Evolutionary conservation across 78 protist genomes (phyloP), one percentile per base, ranked within the genome.

Genomic region (Polysphondylium violaceum): DNA sequence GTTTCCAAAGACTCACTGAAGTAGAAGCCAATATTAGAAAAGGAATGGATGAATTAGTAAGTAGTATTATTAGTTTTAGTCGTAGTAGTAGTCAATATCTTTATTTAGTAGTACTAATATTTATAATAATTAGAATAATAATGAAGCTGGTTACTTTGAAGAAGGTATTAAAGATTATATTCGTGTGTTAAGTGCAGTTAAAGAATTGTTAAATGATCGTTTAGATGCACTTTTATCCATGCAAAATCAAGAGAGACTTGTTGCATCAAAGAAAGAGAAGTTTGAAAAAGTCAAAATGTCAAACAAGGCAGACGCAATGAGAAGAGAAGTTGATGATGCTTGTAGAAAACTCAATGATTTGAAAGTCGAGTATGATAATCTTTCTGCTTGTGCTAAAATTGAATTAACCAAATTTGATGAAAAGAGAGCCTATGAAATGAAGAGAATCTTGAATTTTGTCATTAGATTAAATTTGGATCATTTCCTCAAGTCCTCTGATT

Each of bases 201-300:
- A 88, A 47, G 94, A 88, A n/a, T 41, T 88, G 71, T 53, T 88
- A 44, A 75, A 74, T 29, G 94, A 76, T 44, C 76, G 94, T 71
- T 50, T 78, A 0, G 94, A 88, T 29, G 51, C 86, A n/a, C 69
- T 88, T 6, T 59, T 58, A 60, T 5, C 17, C 60, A 44, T 78
- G 77, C 94, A 88, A 59, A 74, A 88, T 31, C 19, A 59, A 23
- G 79, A 69, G 72, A 50, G 87, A 41, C 44, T 7, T 31, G 43
- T 88, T 7, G 78, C 79, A 1, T 29, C 81, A 2, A 64, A 68
- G 29, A 60, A 73, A 31, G 94, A 88, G 35, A 88, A 88, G 55
- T 23, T 53, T 3, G 87, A 76, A 53, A 88, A 88, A 53, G 9
- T 59, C 0, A 76, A 36, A 44, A 5, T 23, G 19, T 14, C 69